A percentile compares a stretch with the other conserved stretches of the same genome.
These are phyloP conservation scores for Fusarium oxysporum DNA, from an alignment of 2,329 filamentous ascomycete genomes.

Conservation along the genomic window DNA sequence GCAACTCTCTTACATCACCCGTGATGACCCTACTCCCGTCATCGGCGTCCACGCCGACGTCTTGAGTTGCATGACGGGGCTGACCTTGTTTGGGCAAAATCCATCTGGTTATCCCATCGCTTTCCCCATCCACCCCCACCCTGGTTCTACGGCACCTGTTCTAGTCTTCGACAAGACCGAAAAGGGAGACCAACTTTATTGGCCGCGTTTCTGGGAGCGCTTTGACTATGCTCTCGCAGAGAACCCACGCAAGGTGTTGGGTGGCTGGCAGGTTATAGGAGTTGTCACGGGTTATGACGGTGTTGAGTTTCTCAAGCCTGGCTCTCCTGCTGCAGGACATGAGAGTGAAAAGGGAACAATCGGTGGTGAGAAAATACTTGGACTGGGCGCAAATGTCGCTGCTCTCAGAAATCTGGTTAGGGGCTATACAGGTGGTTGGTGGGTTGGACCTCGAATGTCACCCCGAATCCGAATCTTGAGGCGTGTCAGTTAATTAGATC, in stretches of 20 bases:
- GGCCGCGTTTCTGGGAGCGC: conserved; percentile 68
- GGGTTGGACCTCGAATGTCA: conserved; percentile 71
- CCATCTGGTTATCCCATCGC: conserved; percentile 52
- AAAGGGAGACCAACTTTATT: conserved; percentile 51
- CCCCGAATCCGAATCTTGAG: conserved; percentile 65
- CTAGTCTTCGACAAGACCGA: conserved; percentile 73
- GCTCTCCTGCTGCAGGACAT: conserved; percentile 41
- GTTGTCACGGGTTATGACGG: conserved; percentile 69
- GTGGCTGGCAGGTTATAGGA: conserved; percentile 67
- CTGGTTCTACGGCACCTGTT: conserved; percentile 41
- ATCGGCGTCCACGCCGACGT: conserved; percentile 72
- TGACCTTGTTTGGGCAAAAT: conserved; percentile 73
- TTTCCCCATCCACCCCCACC: conserved; percentile 34
- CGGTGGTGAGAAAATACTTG: conserved; percentile 52
- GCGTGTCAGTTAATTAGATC: conserved; percentile 23
- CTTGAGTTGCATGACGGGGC: conserved; percentile 76
- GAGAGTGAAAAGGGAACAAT: conserved; percentile 16
- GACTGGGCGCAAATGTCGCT: conserved; percentile 57
- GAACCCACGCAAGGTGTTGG: conserved; percentile 59
- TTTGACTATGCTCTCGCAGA: conserved; percentile 74
- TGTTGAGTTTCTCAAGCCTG: conserved; percentile 67
- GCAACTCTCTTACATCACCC: conserved; percentile 58
- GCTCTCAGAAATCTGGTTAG: conserved; percentile 57
- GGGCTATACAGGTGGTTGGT: conserved; percentile 68
- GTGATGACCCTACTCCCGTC: conserved; percentile 35